phyloP scores from a whole-genome alignment of 495 filamentous ascomycete species.

The Penicillium bialowiezense region DNA sequence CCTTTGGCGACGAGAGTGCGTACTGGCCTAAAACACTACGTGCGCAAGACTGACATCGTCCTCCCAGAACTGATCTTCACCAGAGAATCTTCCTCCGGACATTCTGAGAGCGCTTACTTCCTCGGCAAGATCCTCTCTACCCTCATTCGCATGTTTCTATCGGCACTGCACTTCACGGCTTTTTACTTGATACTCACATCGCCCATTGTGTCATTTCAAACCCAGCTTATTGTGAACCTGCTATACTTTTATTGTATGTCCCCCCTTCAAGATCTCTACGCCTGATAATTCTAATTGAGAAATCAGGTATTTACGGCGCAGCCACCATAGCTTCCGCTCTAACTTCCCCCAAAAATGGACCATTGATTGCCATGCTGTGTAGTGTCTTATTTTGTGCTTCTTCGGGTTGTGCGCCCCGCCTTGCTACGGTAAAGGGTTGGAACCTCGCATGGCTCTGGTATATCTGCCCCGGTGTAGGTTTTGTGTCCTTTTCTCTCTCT shows the following conservation, averaged over 20 bases:
- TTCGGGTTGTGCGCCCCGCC: neutral
- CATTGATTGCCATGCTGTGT: neutral
- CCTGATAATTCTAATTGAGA: no score
- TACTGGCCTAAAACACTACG: neutral
- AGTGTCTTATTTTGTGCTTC: neutral
- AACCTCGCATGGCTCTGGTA: slow-evolving; percentile 1
- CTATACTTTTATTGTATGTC: slow-evolving; percentile 3
- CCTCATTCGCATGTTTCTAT: slow-evolving; percentile 43
- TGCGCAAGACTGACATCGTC: neutral
- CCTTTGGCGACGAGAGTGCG: slow-evolving; percentile 57
- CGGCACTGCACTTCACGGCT: slow-evolving; percentile 6
- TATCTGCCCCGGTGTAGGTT: slow-evolving; percentile 1
- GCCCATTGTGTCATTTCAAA: neutral
- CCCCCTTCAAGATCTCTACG: no score
- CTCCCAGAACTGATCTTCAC: slow-evolving; percentile 4
- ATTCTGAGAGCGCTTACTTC: slow-evolving; percentile 54
- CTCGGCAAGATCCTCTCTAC: slow-evolving; percentile 52
- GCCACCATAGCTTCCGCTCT: neutral
- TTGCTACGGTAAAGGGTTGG: neutral
- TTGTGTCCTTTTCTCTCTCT: neutral
- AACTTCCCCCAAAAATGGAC: neutral
- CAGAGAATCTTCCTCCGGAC: slow-evolving; percentile 50
- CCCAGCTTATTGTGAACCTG: neutral
- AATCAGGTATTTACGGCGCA: slow-evolving; percentile 2
- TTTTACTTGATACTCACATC: neutral